Conservation (phyloP, 345 rosid species). For the Erucastrum elatum region DNA sequence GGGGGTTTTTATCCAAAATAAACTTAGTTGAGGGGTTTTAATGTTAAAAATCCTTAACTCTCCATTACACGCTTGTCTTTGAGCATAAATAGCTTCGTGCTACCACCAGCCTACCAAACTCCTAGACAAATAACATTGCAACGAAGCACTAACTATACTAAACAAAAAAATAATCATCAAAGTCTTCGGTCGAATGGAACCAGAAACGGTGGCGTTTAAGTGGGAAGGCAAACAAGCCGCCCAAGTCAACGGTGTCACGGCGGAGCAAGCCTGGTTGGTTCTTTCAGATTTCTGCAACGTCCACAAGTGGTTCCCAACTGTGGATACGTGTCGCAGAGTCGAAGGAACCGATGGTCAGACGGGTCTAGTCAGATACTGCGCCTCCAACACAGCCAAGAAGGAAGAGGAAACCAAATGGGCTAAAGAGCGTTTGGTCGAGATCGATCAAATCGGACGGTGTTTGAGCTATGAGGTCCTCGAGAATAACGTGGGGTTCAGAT, state of each 20-base stretch:
- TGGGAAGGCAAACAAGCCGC: slow-evolving; percentile 60
- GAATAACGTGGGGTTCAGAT: slow-evolving; percentile 53
- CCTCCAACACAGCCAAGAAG: slow-evolving; percentile 20
- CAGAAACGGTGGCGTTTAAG: slow-evolving; percentile 23
- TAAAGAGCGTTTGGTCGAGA: slow-evolving; percentile 53
- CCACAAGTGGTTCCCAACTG: slow-evolving; percentile 49
- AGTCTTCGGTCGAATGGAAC: slow-evolving; percentile 19
- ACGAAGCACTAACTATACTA: background rate
- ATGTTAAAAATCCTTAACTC: too few species aligned
- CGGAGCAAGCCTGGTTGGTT: slow-evolving; percentile 58
- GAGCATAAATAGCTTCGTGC: slow-evolving; percentile 23
- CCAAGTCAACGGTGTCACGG: slow-evolving; percentile 43
- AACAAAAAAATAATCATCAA: background rate
- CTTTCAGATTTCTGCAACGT: slow-evolving; percentile 66
- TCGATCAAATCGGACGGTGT: slow-evolving; percentile 44
- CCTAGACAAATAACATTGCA: background rate
- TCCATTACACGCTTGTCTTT: background rate
- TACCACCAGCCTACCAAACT: background rate
- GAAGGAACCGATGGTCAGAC: slow-evolving; percentile 55
- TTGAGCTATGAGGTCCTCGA: slow-evolving; percentile 62
- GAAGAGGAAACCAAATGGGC: slow-evolving; percentile 43
- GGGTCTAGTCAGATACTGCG: slow-evolving; percentile 58
- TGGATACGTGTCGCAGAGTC: slow-evolving; percentile 49
- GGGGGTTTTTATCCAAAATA: too few species aligned
- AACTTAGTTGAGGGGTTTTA: too few species aligned